Evolutionary conservation across 1,284 basidiomycete genomes (phyloP).

Genomic region (Tylopilus orsonianus): DNA sequence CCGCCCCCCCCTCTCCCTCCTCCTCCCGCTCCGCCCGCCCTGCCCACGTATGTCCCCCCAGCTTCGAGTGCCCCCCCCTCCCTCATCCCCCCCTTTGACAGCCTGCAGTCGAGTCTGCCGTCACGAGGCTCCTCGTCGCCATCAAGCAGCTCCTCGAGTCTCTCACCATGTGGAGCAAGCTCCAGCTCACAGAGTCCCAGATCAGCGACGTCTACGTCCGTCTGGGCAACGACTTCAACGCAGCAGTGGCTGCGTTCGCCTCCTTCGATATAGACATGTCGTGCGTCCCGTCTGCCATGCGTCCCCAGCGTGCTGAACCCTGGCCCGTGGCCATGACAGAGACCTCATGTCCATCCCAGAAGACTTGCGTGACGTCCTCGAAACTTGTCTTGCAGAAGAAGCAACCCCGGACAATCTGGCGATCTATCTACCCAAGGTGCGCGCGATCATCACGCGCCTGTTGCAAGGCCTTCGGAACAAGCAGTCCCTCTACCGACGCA

Average conservation of each 20-base stretch:
- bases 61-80: background rate
- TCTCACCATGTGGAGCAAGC: constrained; percentile 85
- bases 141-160: constrained; percentile 94
- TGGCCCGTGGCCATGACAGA: constrained; percentile 53
- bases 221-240: constrained; percentile 96
- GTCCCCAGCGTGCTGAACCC: too few species aligned
- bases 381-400: constrained; percentile 89
- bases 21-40: constrained; percentile 31
- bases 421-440: constrained; percentile 86
- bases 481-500: constrained; percentile 77
- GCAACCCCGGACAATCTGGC: constrained; percentile 86
- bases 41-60: constrained; percentile 27
- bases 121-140: constrained; percentile 90
- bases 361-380: constrained; percentile 86
- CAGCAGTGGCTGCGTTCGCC: constrained; percentile 86
- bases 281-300: constrained; percentile 50
- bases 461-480: constrained; percentile 91
- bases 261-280: constrained; percentile 88
- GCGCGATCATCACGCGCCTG: constrained; percentile 90
- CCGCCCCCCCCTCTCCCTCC: constrained; percentile 30
- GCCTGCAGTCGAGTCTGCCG: constrained; percentile 86
- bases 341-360: constrained; percentile 89
- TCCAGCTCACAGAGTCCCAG: constrained; percentile 73
- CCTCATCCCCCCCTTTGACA: constrained; percentile 26
- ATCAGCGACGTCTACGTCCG: constrained; percentile 98